Base-by-base conservation (phyloP, 331 rosid species). In the Cydonia oblonga region DNA sequence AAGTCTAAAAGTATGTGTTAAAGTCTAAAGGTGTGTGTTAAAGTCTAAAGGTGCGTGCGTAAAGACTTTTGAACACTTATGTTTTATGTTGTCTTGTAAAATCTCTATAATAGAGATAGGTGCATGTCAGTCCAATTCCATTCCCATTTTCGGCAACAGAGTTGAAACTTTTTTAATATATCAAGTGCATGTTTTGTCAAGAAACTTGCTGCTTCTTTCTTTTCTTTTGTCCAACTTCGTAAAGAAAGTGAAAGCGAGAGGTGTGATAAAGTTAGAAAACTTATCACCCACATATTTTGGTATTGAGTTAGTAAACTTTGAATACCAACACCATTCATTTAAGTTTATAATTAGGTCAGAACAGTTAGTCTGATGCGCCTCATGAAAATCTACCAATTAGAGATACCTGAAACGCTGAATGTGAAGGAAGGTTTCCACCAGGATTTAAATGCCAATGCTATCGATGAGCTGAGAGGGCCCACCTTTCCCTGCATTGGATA, bases 361-460 rank as follows among this genome's bases (percentile, higher is more conserved):
- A 33, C n/a, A 60, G 20, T 25, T 42, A 9, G 59, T 19, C 24
- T 23, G 56, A 62, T 67, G 70, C 56, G 54, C 25, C 44, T 69
- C 73, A 60, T 52, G 71, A 18, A 46, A 79, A 66, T 26, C 59
- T 35, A 66, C 78, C 77, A 52, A 58, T 68, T 11, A 66, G 64
- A 70, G 66, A 57, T 70, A 95, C 99, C 99, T 86, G 99, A 89
- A 82, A 95, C 69, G 80, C 79, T 88, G 81, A 85, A 84, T 73
- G 99, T 89, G 79, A 95, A 89, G 70, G 99, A 82, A 77, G 99
- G 99, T 81, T 89, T 91, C 99, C 97, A 95, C 99, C 99, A 95
- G 59, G 97, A 89, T 75, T 95, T 95, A 83, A 91, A 89, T 64
- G 97, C 97, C 80, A 85, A 68, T 66, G 89, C 88, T 65, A 83